Evolutionary conservation across 345 rosid genomes (phyloP), one percentile per base, ranked within the genome.

Genomic region (Garcia nutans): DNA sequence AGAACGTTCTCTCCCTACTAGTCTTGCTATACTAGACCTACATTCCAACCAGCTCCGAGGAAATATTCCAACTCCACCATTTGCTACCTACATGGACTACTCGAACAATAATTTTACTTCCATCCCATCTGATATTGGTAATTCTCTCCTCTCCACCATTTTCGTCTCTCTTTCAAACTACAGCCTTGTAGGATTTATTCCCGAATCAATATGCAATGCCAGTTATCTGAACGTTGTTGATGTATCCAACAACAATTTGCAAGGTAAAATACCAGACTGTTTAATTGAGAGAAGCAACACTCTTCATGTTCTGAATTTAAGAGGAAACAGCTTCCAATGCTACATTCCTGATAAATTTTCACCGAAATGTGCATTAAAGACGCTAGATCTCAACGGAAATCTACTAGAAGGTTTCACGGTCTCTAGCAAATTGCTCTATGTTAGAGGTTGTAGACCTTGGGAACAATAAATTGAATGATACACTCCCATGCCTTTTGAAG

Each of bases 361-460:
- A 1, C 26, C 5, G 6, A 10, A 22, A 10, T 84, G 41, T 44
- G 0, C 0, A 41, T 23, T 83, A 56, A 72, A 73, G 73, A 85
- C 87, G 13, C 50, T 87, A 15, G 84, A 81, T 80, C 72, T 88
- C 49, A 80, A 71, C 22, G 79, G 79, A 8, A 87, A 89, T 80
- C 74, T 6, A 0, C 41, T 83, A 5, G 61, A 13, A n/a, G 92
- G 90, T 87, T 44, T 84, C 90, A 0, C 49, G 12, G 73, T 86
- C 82, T 3, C 2, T 88, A 41, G 74, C 20, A 20, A 65, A 83
- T 8, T 87, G 89, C 76, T 28, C 16, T 5, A 17, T 0, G 42
- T 22, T 85, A 42, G 87, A 87, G 72, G 80, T 87, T 26, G 64
- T 89, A 50, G 79, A 84, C 76, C 55, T 89, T 0, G 85, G 86